Conservation (phyloP, 179 eudicot genomes). For the Spinacia oleracea region DNA sequence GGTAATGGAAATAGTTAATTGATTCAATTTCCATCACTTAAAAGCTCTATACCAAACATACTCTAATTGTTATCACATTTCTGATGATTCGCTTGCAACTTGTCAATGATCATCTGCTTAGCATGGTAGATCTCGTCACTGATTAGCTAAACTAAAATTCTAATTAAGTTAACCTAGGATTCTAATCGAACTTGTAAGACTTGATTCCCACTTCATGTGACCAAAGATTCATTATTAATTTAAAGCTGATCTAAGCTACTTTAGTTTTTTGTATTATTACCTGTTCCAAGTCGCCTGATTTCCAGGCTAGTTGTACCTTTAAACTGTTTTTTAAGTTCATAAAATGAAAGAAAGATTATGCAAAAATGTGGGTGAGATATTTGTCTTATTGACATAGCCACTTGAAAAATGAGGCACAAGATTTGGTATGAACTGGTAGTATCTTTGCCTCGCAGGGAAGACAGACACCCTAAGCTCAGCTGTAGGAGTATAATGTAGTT, state of each 20-base stretch:
- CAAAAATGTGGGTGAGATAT: background rate
- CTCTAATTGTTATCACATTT: background rate
- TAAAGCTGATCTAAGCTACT: background rate
- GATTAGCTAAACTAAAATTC: background rate
- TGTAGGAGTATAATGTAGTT: slow-evolving; percentile 24
- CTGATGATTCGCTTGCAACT: background rate
- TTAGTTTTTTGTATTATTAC: background rate
- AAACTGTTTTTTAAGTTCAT: background rate
- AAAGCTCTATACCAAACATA: no score
- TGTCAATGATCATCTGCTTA: background rate
- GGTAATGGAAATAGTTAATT: no score
- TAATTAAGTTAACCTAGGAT: background rate
- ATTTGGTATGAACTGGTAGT: slow-evolving; percentile 17
- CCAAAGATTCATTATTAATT: background rate
- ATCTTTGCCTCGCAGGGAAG: slow-evolving; percentile 9
- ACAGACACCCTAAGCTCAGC: slow-evolving; percentile 22
- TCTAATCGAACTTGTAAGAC: slow-evolving; percentile 1
- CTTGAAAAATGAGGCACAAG: background rate
- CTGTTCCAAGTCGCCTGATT: slow-evolving; percentile 13
- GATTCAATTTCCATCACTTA: no score
- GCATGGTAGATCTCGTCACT: no score
- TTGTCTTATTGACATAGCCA: background rate
- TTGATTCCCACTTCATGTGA: background rate
- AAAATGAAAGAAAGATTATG: background rate
- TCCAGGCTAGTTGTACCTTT: background rate